phyloP scores from a whole-genome alignment of 805 yeast species.

The Cyberlindnera lachancei region DNA sequence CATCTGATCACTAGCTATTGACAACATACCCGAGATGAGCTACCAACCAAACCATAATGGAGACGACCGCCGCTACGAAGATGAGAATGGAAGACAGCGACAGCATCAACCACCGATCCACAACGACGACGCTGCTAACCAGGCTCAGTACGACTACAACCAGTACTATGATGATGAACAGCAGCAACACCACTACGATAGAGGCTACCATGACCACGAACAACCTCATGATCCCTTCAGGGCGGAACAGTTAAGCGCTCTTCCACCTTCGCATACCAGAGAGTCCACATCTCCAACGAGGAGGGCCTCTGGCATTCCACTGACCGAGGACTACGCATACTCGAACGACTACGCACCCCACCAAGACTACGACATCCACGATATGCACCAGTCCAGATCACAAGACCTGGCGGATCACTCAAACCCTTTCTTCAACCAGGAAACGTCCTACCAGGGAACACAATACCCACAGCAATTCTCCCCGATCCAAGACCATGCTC shows the following conservation, averaged over 20 bases:
- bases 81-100: background rate
- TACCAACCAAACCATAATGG: too few relatives aligned
- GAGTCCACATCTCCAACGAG: slow-evolving; percentile 7
- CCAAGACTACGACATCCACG: slow-evolving; percentile 3
- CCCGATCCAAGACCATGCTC: slow-evolving; percentile 16
- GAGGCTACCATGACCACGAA: too few relatives aligned
- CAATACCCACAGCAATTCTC: slow-evolving; percentile 18
- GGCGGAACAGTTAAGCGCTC: slow-evolving; percentile 1
- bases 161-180: slow-evolving; percentile 1
- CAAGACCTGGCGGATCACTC: too few relatives aligned
- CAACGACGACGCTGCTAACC: slow-evolving; percentile 2
- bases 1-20: too few relatives aligned
- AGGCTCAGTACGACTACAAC: slow-evolving; percentile 6
- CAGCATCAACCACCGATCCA: slow-evolving; percentile 3
- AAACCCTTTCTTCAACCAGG: slow-evolving; percentile 1
- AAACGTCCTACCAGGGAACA: slow-evolving; percentile 1
- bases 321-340: background rate
- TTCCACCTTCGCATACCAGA: slow-evolving; percentile 8
- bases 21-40: too few relatives aligned
- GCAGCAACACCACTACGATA: background rate
- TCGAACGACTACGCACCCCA: slow-evolving; percentile 1
- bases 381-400: slow-evolving; percentile 5
- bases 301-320: slow-evolving; percentile 2
- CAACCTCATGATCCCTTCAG: background rate
- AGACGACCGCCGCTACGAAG: too few relatives aligned